Percentiles rank a stretch among this genome's conserved stretches.
Evolutionary conservation across 2,329 filamentous ascomycete genomes (phyloP).

Genomic region (Fusarium xyrophilum): DNA sequence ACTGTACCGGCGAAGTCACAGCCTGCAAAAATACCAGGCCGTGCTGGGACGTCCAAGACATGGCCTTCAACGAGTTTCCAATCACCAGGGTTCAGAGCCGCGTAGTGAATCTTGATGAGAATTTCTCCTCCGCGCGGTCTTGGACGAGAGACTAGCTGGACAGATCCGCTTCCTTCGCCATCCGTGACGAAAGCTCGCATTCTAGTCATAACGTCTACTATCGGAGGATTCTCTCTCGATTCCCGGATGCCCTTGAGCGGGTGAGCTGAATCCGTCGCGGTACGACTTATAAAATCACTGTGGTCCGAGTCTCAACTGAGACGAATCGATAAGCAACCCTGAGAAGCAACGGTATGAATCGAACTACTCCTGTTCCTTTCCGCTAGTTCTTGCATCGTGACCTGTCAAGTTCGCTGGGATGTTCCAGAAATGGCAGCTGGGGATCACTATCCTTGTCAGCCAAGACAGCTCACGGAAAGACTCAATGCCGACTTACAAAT

Average conservation of each 20-base stretch:
- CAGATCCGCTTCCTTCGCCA: not conserved
- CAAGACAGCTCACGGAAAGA: not conserved
- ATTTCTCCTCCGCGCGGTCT: not conserved
- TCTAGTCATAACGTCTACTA: not conserved
- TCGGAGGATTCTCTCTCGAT: too few species aligned
- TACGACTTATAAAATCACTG: not conserved
- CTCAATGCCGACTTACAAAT: not conserved
- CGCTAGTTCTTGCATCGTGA: not conserved
- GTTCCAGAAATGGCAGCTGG: not conserved
- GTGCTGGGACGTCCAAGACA: not conserved
- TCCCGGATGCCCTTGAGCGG: not conserved
- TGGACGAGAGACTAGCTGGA: not conserved
- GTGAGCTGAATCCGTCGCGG: too few species aligned
- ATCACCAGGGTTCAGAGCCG: constrained; percentile 5
- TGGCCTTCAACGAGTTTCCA: constrained; percentile 11
- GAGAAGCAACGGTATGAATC: not conserved
- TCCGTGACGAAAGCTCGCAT: constrained; percentile 13
- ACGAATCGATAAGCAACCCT: not conserved
- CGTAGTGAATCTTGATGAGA: constrained; percentile 2
- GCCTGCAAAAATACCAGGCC: not conserved
- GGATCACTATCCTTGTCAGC: not conserved
- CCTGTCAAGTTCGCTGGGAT: not conserved
- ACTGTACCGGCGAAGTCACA: constrained; percentile 6
- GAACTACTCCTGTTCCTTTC: not conserved
- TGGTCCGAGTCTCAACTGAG: accelerated